These are phyloP conservation scores for Rhododendron ferrugineum DNA, from an alignment of 148 eudicot species.

Conservation along the genomic window DNA sequence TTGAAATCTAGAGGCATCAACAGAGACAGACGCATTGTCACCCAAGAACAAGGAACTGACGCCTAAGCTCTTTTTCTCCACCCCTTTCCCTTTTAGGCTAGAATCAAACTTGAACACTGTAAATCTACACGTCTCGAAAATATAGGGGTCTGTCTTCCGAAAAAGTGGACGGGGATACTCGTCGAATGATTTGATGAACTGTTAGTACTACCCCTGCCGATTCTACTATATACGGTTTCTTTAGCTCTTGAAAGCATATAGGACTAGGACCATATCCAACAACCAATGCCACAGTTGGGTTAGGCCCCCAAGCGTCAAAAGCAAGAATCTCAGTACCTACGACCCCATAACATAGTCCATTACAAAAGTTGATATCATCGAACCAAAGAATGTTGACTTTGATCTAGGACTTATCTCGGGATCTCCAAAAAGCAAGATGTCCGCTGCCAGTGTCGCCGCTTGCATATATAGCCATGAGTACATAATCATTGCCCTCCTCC, in stretches of 20 bases:
- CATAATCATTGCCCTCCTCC: no score
- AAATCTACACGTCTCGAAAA: neutral
- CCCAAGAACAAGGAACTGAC: neutral
- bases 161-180: no score
- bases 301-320: neutral
- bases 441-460: fast-evolving
- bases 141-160: neutral
- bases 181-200: neutral
- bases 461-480: no score
- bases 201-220: neutral
- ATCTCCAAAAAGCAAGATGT: no score
- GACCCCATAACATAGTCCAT: neutral
- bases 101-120: no score
- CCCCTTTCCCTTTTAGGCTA: no score
- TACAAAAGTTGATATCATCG: neutral
- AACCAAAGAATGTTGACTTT: fast-evolving
- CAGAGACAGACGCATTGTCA: neutral
- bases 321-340: neutral
- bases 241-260: fast-evolving
- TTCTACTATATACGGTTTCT: neutral
- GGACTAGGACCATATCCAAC: neutral
- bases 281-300: neutral
- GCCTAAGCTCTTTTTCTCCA: neutral
- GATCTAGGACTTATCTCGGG: neutral
- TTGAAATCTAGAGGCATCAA: neutral